phyloP scores from a whole-genome alignment of 352 stramenopile genomes.

The Pythium vanterpoolii region DNA sequence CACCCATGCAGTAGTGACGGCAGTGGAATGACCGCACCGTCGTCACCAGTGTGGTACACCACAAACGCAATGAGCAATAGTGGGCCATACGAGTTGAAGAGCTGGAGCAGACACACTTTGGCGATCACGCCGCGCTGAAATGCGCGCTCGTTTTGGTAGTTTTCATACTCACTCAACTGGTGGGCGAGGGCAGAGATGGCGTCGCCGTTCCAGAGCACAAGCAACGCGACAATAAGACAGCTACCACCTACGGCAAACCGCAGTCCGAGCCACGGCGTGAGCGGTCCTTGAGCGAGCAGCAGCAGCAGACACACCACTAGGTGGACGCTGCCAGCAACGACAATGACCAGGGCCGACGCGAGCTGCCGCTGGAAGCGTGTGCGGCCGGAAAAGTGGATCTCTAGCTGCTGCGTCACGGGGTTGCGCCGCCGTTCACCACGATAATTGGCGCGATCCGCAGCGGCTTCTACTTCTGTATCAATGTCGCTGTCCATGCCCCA shows the following conservation, averaged over 20 bases:
- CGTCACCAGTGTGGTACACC: not conserved
- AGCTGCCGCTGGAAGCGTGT: constrained; percentile 15
- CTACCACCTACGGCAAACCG: constrained; percentile 2
- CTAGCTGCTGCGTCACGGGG: constrained; percentile 27
- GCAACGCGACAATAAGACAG: constrained; percentile 7
- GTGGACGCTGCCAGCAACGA: not conserved
- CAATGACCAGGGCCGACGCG: constrained; percentile 9
- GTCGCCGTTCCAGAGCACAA: constrained; percentile 23
- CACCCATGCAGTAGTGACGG: not conserved
- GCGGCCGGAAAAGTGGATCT: constrained; percentile 21
- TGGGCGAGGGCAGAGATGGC: constrained; percentile 18
- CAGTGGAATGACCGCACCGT: not conserved
- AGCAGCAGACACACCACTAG: constrained; percentile 11
- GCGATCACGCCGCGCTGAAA: constrained; percentile 28
- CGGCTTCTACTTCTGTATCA: not conserved
- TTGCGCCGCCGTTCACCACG: constrained; percentile 25
- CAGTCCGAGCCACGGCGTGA: constrained; percentile 10
- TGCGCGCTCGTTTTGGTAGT: constrained; percentile 26
- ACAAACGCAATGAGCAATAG: constrained; percentile 23
- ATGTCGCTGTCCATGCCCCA: constrained; percentile 36
- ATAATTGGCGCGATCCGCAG: constrained; percentile 28
- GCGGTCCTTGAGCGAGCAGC: constrained; percentile 8
- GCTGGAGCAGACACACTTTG: constrained; percentile 28
- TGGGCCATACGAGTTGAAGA: constrained; percentile 23
- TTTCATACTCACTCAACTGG: constrained; percentile 29